Conservation (phyloP, 352 stramenopile genomes). For the Globisporangium paroecandrum region DNA sequence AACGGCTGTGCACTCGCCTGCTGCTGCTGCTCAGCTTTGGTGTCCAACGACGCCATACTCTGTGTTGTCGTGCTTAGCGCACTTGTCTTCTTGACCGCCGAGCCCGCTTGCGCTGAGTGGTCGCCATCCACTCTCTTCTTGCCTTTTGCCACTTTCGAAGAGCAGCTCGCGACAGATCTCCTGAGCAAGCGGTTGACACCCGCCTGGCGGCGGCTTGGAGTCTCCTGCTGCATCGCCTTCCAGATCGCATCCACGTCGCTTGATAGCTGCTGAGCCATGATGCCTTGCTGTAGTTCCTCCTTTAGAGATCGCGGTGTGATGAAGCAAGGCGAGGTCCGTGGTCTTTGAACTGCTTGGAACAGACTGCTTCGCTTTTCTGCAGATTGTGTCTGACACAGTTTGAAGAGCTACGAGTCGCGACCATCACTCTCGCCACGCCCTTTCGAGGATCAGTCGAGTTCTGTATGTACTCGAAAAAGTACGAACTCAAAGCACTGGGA, state of each 20-base stretch:
- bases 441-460: neutral
- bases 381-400: neutral
- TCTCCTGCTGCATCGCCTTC: constrained; percentile 43
- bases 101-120: too few species aligned
- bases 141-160: constrained; percentile 9
- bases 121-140: neutral
- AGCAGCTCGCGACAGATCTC: constrained; percentile 32
- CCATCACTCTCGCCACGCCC: neutral
- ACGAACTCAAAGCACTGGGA: neutral
- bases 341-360: too few species aligned
- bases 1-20: constrained; percentile 17
- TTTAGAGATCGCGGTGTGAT: neutral
- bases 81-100: neutral
- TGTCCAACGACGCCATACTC: neutral
- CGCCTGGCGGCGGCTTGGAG: constrained; percentile 4
- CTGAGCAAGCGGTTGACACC: constrained; percentile 34
- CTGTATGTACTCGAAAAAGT: neutral
- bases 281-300: neutral
- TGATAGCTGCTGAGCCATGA: neutral
- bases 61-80: neutral
- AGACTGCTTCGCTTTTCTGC: neutral
- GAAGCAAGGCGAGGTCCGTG: neutral
- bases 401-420: neutral
- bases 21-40: neutral
- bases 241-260: constrained; percentile 39